Conservation (phyloP, 202 grass and related monocot species). For the Alloteropsis angusta region DNA sequence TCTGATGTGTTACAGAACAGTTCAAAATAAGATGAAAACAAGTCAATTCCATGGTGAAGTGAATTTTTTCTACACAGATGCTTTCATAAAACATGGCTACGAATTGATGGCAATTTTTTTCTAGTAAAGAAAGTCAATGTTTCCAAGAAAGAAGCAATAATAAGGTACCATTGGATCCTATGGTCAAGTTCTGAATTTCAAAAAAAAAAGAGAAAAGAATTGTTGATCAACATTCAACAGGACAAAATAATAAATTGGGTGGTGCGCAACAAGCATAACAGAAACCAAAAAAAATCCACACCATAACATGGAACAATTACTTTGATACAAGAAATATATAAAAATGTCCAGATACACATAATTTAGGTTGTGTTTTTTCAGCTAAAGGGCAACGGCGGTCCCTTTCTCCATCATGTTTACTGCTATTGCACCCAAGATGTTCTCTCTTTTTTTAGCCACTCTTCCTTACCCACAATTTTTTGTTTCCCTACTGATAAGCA, state of each 20-base stretch:
- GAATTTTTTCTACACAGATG: neutral
- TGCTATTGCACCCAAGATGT: neutral
- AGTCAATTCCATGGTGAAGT: neutral
- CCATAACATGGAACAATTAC: neutral
- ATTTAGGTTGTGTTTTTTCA: neutral
- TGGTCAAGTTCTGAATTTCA: neutral
- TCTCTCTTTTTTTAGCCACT: neutral
- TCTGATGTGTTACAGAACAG: neutral
- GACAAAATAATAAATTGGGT: neutral
- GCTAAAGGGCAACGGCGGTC: neutral
- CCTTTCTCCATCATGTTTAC: neutral
- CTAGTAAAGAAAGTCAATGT: neutral
- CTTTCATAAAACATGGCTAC: slow-evolving; percentile 3
- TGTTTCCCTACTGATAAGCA: neutral
- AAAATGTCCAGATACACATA: neutral
- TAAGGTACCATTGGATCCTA: neutral
- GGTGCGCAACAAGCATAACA: neutral
- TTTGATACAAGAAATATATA: neutral
- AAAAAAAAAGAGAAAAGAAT: neutral
- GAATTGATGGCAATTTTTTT: neutral
- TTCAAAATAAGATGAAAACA: neutral
- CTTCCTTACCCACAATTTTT: neutral
- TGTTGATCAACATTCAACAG: slow-evolving; percentile 4
- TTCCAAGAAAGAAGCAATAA: neutral
- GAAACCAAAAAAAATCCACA: neutral